These are phyloP conservation scores for Petunia secreta DNA, from an alignment of 257 asterid genomes.

Conservation along the genomic window DNA sequence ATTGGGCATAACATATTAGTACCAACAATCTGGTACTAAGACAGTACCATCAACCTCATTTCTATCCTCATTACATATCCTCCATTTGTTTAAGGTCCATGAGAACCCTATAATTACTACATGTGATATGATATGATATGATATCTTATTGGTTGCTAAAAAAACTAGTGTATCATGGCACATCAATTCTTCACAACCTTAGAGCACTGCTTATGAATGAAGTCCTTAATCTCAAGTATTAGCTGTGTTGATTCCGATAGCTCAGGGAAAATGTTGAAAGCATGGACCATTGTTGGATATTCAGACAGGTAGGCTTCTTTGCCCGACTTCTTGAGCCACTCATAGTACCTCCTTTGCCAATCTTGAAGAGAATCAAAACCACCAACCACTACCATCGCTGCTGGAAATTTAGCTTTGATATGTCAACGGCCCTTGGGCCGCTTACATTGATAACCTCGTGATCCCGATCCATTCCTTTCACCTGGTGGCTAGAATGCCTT, in stretches of 20 bases:
- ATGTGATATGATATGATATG: no score
- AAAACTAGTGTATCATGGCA: no score
- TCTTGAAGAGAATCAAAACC: constrained; percentile 76
- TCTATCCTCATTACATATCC: no score
- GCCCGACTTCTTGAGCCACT: constrained; percentile 64
- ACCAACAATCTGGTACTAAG: no score
- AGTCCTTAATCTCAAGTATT: constrained; percentile 42
- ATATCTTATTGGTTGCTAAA: no score
- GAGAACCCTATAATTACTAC: no score
- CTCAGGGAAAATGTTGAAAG: constrained; percentile 66
- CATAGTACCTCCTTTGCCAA: constrained; percentile 67
- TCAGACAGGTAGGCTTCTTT: constrained; percentile 58
- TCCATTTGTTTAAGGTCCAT: no score
- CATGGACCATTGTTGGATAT: constrained; percentile 74
- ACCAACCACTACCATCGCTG: constrained; percentile 63
- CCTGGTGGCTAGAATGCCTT: constrained; percentile 53
- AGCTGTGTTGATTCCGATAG: constrained; percentile 59
- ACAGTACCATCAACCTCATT: no score
- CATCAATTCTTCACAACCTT: no score
- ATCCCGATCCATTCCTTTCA: constrained; percentile 49
- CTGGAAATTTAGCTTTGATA: constrained; percentile 63
- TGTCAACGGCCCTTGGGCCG: constrained; percentile 70
- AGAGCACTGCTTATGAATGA: constrained; percentile 49
- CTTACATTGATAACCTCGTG: constrained; percentile 68
- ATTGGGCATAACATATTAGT: no score